Percentiles rank a stretch among this genome's conserved stretches.
phyloP scores from a whole-genome alignment of 495 filamentous ascomycete species.

The Penicillium odoratum region DNA sequence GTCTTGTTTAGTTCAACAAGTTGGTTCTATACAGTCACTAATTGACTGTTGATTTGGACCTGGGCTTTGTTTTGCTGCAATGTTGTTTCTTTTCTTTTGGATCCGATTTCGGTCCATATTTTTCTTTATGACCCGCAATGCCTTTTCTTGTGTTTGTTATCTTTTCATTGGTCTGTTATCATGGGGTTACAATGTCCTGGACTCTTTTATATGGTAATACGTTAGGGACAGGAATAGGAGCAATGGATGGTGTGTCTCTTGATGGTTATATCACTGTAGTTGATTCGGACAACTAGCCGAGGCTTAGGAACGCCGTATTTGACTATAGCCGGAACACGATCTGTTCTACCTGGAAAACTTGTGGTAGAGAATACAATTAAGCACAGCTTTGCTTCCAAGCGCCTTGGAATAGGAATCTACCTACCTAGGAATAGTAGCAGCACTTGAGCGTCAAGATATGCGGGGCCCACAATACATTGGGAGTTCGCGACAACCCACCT shows the following conservation, averaged over 20 bases:
- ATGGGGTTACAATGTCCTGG: conserved; percentile 17
- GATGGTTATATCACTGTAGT: neutral
- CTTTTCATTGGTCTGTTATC: conserved; percentile 10
- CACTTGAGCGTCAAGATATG: neutral
- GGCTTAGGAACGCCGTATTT: neutral
- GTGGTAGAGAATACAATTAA: neutral
- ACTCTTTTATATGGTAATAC: conserved; percentile 27
- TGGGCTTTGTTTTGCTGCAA: neutral
- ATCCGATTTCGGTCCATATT: conserved; percentile 11
- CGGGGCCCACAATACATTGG: no score
- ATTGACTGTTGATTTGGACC: neutral
- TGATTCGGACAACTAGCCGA: conserved; percentile 21
- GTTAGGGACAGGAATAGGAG: conserved; percentile 13
- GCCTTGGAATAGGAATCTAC: neutral
- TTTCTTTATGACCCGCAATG: conserved; percentile 31
- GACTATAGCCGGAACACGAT: neutral
- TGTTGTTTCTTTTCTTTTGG: conserved; percentile 1
- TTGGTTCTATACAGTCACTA: neutral
- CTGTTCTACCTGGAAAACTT: neutral
- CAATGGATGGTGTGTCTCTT: conserved; percentile 8
- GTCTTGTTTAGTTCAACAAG: neutral
- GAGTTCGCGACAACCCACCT: no score
- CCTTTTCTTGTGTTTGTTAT: conserved; percentile 21
- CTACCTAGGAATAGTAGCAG: no score
- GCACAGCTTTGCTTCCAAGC: neutral